Percentiles rank a stretch among this genome's conserved stretches.
Evolutionary conservation across 768 basidiomycete species (phyloP).

Genomic region (Termitomyces heimii): DNA sequence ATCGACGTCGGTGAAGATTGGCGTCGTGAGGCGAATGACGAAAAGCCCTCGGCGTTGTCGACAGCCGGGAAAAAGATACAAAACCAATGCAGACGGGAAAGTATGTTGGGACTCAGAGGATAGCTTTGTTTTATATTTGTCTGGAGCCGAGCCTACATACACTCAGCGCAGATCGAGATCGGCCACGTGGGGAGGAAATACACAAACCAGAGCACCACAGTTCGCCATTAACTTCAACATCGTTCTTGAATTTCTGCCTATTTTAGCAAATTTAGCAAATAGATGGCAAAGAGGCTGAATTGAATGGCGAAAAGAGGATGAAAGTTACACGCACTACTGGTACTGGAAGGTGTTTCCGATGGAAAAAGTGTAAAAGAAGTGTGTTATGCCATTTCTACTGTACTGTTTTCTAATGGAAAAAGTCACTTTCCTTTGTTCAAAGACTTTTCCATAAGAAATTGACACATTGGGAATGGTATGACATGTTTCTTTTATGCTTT

Average conservation of each 20-base stretch:
- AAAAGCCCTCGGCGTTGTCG: constrained; percentile 16
- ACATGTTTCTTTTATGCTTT: too few species aligned
- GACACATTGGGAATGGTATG: too few species aligned
- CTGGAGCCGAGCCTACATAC: background rate
- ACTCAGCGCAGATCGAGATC: background rate
- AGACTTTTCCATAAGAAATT: too few species aligned
- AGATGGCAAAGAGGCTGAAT: background rate
- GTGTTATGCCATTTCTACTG: too few species aligned
- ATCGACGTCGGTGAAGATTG: constrained; percentile 3
- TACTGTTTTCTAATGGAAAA: too few species aligned
- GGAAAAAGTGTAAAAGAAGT: too few species aligned
- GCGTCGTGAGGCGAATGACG: constrained; percentile 10
- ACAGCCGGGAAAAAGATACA: constrained; percentile 3
- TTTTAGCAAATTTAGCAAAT: too few species aligned
- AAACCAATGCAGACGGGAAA: background rate
- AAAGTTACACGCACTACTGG: too few species aligned
- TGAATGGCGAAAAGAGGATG: background rate
- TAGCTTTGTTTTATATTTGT: constrained; percentile 4
- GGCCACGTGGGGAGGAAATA: background rate
- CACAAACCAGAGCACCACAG: background rate
- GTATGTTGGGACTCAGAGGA: background rate
- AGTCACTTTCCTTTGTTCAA: too few species aligned
- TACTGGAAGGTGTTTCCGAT: too few species aligned
- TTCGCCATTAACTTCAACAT: background rate
- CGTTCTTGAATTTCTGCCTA: background rate